A percentile compares a stretch with the other conserved stretches of the same genome.
phyloP scores from a whole-genome alignment of 1,139 yeast genomes.

The Sugiyamaella sp. region DNA sequence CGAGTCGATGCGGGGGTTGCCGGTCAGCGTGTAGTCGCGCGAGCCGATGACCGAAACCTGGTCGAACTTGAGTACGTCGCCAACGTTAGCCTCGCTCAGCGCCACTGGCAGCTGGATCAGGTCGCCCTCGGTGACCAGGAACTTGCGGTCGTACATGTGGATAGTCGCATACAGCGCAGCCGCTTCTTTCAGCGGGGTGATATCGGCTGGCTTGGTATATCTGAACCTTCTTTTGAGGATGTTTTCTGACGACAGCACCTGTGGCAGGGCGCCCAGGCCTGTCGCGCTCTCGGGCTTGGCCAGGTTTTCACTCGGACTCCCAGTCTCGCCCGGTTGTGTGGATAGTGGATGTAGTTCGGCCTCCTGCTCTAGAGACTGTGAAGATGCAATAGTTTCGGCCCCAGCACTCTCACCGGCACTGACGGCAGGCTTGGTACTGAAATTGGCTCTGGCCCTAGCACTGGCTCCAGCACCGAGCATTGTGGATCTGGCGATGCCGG shows the following conservation, averaged over 20 bases:
- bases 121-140: constrained; percentile 91
- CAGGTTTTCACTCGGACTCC: too few relatives aligned
- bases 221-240: constrained; percentile 27
- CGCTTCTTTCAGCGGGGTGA: constrained; percentile 66
- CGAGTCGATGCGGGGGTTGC: constrained; percentile 54
- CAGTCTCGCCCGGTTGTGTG: too few relatives aligned
- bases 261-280: constrained; percentile 4
- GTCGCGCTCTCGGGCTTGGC: too few relatives aligned
- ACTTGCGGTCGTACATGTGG: constrained; percentile 81
- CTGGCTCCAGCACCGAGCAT: not conserved
- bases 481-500: not conserved
- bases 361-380: not conserved
- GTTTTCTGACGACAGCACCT: constrained; percentile 9
- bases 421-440: too few relatives aligned
- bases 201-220: constrained; percentile 41
- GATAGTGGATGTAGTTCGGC: not conserved
- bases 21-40: constrained; percentile 72
- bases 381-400: not conserved
- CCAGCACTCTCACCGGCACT: not conserved
- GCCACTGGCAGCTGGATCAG: constrained; percentile 74
- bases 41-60: constrained; percentile 85
- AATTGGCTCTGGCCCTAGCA: not conserved
- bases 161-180: constrained; percentile 73
- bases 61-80: constrained; percentile 71
- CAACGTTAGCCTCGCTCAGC: constrained; percentile 74